Conservation (phyloP, 169 alveolate species). For the Plasmodium vinckei region DNA sequence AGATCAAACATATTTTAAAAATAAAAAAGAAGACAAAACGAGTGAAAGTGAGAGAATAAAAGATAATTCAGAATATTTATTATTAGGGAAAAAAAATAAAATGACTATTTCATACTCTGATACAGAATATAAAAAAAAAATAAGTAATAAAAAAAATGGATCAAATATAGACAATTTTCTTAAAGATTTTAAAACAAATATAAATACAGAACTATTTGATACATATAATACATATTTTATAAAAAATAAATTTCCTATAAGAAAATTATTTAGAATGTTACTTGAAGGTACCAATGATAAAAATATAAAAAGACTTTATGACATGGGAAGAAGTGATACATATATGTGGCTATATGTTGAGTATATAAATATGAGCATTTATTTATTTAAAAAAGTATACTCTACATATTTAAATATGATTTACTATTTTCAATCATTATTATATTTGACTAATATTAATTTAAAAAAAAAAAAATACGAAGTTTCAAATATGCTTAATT, state of each 20-base stretch:
- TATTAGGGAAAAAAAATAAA: not conserved
- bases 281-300: conserved; percentile 45
- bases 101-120: not conserved
- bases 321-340: conserved; percentile 68
- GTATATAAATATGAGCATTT: conserved; percentile 61
- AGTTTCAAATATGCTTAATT: not conserved
- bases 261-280: conserved; percentile 60
- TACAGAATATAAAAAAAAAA: not conserved
- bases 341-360: conserved; percentile 60
- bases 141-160: not conserved
- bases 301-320: conserved; percentile 39
- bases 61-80: not conserved
- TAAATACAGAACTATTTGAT: conserved; percentile 23
- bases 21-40: not conserved
- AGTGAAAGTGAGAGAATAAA: not conserved
- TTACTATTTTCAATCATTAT: conserved; percentile 40
- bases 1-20: not conserved
- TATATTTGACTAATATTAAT: conserved; percentile 39
- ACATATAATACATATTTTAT: conserved; percentile 47
- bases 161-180: conserved; percentile 11
- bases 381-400: conserved; percentile 32
- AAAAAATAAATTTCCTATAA: conserved; percentile 48
- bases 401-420: conserved; percentile 33
- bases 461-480: conserved; percentile 24
- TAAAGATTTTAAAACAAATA: conserved; percentile 43